Conservation (phyloP, 176 grass and related monocot species). For the Hsuehochloa calcarea region DNA sequence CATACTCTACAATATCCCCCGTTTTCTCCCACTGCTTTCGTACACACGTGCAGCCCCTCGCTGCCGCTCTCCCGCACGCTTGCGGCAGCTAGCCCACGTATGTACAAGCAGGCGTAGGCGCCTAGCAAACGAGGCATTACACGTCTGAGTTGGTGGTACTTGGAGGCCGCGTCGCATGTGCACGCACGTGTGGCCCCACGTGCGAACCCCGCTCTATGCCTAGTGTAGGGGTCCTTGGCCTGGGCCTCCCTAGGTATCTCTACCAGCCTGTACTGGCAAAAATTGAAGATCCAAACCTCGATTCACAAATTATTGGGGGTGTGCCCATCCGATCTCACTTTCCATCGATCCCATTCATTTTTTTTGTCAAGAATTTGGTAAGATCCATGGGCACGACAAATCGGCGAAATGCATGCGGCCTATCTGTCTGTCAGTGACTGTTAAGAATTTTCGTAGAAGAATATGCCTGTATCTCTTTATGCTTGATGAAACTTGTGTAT, state of each 20-base stretch:
- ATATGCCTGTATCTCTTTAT: neutral
- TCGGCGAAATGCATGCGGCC: neutral
- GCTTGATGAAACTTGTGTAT: neutral
- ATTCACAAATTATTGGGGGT: constrained; percentile 22
- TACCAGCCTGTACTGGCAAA: neutral
- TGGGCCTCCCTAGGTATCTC: constrained; percentile 10
- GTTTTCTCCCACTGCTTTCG: neutral
- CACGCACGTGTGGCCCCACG: constrained; percentile 33
- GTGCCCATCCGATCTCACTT: neutral
- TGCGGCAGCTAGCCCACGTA: neutral
- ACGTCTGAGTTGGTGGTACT: constrained; percentile 2
- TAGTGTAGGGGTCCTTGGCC: constrained; percentile 16
- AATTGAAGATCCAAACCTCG: constrained; percentile 10
- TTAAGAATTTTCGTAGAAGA: neutral
- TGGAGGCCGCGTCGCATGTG: constrained; percentile 14
- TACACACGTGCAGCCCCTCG: neutral
- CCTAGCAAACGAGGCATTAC: neutral
- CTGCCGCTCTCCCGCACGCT: neutral
- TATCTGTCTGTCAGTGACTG: neutral
- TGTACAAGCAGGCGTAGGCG: neutral
- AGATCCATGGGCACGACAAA: too few species aligned
- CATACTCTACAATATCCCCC: neutral
- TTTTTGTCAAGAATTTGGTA: neutral
- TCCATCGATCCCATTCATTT: neutral
- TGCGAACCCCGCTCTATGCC: neutral